A percentile compares a stretch with the other conserved stretches of the same genome.
Evolutionary conservation across 768 basidiomycete species (phyloP).

Genomic region (Tulasnella sp.): DNA sequence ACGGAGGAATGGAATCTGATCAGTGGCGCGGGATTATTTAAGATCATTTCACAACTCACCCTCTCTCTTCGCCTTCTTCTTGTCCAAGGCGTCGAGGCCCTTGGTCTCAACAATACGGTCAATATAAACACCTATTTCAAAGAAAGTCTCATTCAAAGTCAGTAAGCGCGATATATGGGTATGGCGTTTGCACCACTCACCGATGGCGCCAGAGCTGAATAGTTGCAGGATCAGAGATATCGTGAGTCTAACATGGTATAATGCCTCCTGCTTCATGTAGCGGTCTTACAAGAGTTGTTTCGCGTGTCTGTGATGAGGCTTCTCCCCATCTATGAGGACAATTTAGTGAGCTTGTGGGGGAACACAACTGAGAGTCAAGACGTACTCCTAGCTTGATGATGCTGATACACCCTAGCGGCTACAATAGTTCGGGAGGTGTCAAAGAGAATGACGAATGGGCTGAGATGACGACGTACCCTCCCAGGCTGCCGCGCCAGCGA

Average conservation of each 20-base stretch:
- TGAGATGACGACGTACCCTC: background rate
- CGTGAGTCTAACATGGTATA: no score
- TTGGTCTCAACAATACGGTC: constrained; percentile 13
- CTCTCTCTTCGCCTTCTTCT: constrained; percentile 8
- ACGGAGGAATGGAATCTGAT: background rate
- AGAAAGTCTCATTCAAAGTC: no score
- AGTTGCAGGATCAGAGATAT: no score
- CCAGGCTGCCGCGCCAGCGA: constrained; percentile 16
- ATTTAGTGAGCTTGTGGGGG: background rate
- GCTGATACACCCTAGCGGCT: constrained; percentile 10
- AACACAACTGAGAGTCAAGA: background rate
- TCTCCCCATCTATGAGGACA: constrained; percentile 1
- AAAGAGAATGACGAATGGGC: background rate
- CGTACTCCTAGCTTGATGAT: background rate
- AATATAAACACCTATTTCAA: background rate
- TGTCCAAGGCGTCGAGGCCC: constrained; percentile 7
- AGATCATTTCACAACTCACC: background rate
- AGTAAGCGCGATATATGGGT: no score
- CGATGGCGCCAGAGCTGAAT: no score
- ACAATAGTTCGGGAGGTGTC: background rate
- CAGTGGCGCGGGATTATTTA: background rate
- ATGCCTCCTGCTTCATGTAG: no score
- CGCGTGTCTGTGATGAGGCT: background rate
- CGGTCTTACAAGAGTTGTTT: no score
- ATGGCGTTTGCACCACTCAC: no score